phyloP scores from a whole-genome alignment of 306 rosid genomes.

The Trifolium subterraneum region DNA sequence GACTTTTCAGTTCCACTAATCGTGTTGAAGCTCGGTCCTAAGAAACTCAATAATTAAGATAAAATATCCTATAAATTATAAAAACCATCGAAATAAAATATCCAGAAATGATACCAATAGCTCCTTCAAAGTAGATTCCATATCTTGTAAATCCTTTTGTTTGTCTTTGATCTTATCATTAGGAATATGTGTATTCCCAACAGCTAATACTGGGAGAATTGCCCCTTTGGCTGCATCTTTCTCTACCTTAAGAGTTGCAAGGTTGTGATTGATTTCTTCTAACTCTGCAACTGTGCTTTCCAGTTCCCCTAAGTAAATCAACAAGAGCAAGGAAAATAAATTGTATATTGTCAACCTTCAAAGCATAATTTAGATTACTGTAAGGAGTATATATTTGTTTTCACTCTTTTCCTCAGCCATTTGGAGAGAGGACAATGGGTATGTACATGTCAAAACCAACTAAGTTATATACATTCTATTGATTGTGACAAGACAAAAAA shows the following conservation, averaged over 20 bases:
- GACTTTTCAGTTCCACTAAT: slow-evolving; percentile 64
- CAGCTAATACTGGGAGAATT: slow-evolving; percentile 69
- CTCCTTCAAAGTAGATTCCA: slow-evolving; percentile 85
- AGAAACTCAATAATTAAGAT: slow-evolving; percentile 44
- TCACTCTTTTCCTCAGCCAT: not conserved
- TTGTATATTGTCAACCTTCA: slow-evolving; percentile 26
- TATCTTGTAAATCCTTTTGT: slow-evolving; percentile 83
- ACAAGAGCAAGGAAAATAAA: slow-evolving; percentile 38
- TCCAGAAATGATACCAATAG: slow-evolving; percentile 59
- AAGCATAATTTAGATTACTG: slow-evolving; percentile 31
- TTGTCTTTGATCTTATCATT: slow-evolving; percentile 74
- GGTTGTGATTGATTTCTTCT: slow-evolving; percentile 71
- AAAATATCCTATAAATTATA: slow-evolving; percentile 17
- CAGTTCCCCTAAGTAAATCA: slow-evolving; percentile 75
- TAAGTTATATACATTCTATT: not conserved
- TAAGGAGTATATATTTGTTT: not conserved
- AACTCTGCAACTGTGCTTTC: slow-evolving; percentile 64
- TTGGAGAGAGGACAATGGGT: slow-evolving; percentile 24
- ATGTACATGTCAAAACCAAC: not conserved
- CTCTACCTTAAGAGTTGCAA: slow-evolving; percentile 71
- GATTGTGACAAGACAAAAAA: not conserved
- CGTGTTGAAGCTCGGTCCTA: slow-evolving; percentile 78
- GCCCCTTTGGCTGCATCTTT: slow-evolving; percentile 81
- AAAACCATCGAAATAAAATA: slow-evolving; percentile 25
- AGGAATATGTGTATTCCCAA: slow-evolving; percentile 61